Conservation (phyloP, 2,329 filamentous ascomycete species). For the Cryphonectria nitschkei region DNA sequence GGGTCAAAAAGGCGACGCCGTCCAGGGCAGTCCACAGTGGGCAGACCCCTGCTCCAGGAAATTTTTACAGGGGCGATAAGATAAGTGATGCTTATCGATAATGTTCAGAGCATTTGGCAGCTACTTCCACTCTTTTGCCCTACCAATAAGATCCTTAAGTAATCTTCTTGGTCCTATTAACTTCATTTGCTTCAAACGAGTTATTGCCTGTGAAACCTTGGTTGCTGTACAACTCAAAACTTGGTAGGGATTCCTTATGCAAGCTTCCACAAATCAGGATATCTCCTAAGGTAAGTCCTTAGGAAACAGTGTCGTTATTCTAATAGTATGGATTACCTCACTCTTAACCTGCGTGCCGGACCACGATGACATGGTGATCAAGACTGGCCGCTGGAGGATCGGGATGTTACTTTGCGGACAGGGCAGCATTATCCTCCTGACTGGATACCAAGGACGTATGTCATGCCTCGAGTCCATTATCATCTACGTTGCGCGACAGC, state of each 20-base stretch:
- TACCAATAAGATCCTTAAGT: too few relatives aligned
- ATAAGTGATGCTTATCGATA: slow-evolving; percentile 2
- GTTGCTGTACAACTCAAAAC: too few relatives aligned
- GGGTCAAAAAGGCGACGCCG: background rate
- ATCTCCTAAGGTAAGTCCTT: too few relatives aligned
- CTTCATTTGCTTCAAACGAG: too few relatives aligned
- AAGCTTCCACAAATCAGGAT: too few relatives aligned
- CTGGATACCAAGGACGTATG: background rate
- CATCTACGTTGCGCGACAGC: background rate
- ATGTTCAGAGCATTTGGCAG: background rate
- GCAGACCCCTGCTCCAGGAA: background rate
- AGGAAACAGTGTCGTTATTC: too few relatives aligned
- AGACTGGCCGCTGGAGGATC: background rate
- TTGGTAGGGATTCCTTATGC: too few relatives aligned
- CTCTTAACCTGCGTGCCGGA: background rate
- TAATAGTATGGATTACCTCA: too few relatives aligned
- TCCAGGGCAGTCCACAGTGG: background rate
- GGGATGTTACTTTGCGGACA: background rate
- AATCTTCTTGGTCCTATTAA: too few relatives aligned
- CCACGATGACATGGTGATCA: background rate
- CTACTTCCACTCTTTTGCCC: background rate
- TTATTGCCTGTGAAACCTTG: too few relatives aligned
- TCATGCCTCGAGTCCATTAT: background rate
- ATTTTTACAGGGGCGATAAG: background rate
- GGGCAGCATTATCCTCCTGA: background rate